A percentile compares a stretch with the other conserved stretches of the same genome.
These are phyloP conservation scores for Cryptococcus jaspeensis DNA, from an alignment of 1,284 basidiomycete genomes.

Conservation along the genomic window DNA sequence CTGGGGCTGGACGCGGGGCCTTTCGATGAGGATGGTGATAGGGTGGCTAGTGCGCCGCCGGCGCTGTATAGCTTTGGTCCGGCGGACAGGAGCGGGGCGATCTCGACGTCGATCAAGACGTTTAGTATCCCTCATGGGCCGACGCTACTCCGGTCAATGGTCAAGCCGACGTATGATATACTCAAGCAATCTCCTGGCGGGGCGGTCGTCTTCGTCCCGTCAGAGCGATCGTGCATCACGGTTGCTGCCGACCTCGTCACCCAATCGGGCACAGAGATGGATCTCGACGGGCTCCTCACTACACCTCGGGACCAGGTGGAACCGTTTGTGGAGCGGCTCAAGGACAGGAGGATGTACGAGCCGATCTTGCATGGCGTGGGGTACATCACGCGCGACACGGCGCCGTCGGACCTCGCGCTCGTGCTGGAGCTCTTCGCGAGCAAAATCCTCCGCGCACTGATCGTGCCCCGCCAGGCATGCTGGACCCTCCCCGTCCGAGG, in stretches of 20 bases:
- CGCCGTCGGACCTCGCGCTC: slow-evolving; percentile 67
- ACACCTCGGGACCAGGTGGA: slow-evolving; percentile 63
- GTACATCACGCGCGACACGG: slow-evolving; percentile 75
- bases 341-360: slow-evolving; percentile 67
- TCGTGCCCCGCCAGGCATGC: slow-evolving; percentile 77
- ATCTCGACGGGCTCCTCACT: slow-evolving; percentile 70
- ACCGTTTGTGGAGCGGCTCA: slow-evolving; percentile 61
- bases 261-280: slow-evolving; percentile 74
- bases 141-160: slow-evolving; percentile 85
- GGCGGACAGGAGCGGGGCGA: slow-evolving; percentile 75
- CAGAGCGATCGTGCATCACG: slow-evolving; percentile 71
- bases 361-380: slow-evolving; percentile 86
- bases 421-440: slow-evolving; percentile 81
- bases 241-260: slow-evolving; percentile 85
- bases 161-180: slow-evolving; percentile 78
- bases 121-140: slow-evolving; percentile 86
- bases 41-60: slow-evolving; percentile 39
- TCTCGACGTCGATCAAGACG: slow-evolving; percentile 67
- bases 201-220: slow-evolving; percentile 88
- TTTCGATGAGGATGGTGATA: background rate
- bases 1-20: slow-evolving; percentile 61
- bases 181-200: slow-evolving; percentile 54
- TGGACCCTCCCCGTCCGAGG: slow-evolving; percentile 84
- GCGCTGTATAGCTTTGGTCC: slow-evolving; percentile 78
- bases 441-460: slow-evolving; percentile 75